phyloP scores from a whole-genome alignment of 2,329 filamentous ascomycete species.

The Cladophialophora bantiana region DNA sequence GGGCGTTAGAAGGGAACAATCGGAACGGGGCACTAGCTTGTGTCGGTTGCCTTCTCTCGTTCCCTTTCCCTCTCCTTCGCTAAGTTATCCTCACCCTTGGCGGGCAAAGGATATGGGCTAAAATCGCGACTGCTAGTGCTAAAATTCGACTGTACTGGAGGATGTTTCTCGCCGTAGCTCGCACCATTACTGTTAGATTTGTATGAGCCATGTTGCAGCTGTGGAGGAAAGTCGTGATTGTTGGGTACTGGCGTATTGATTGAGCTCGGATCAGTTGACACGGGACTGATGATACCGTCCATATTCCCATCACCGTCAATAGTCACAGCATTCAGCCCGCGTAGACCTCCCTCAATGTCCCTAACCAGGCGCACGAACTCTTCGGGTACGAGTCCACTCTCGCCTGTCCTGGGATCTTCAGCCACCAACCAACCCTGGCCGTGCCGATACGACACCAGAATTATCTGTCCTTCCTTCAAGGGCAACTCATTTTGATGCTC shows the following conservation, averaged over 20 bases:
- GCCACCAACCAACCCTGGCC: constrained; percentile 98
- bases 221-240: constrained; percentile 32
- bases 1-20: background rate
- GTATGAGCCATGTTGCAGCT: constrained; percentile 22
- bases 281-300: constrained; percentile 62
- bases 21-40: constrained; percentile 13
- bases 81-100: constrained; percentile 27
- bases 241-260: constrained; percentile 33
- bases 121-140: constrained; percentile 60
- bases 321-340: constrained; percentile 70
- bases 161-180: constrained; percentile 44
- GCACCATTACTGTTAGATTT: constrained; percentile 30
- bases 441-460: constrained; percentile 94
- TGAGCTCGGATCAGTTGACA: constrained; percentile 54
- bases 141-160: constrained; percentile 59
- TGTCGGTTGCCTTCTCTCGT: constrained; percentile 13
- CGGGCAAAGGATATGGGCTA: constrained; percentile 34
- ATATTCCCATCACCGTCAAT: constrained; percentile 53
- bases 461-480: constrained; percentile 91
- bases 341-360: constrained; percentile 91
- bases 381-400: constrained; percentile 94
- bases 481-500: constrained; percentile 97
- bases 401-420: constrained; percentile 90
- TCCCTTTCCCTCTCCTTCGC: constrained; percentile 13
- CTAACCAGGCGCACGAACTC: constrained; percentile 92